Percentiles rank a stretch among this genome's conserved stretches.
These are phyloP conservation scores for Gossypium australe DNA, from an alignment of 345 rosid genomes.

Conservation along the genomic window DNA sequence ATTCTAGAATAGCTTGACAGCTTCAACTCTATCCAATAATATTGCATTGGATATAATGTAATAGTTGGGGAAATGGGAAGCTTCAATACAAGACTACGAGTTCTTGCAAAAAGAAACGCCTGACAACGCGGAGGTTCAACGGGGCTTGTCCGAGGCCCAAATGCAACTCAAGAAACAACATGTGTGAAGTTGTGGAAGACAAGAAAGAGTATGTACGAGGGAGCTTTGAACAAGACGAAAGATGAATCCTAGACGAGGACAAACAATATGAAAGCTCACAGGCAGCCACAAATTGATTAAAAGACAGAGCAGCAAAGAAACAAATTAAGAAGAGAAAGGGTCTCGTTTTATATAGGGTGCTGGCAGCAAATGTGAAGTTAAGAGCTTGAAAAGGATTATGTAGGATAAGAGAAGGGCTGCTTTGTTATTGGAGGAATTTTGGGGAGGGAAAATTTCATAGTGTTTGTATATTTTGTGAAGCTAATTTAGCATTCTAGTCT, in stretches of 20 bases:
- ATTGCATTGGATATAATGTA: background rate
- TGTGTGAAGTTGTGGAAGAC: slow-evolving; percentile 13
- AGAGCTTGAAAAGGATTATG: background rate
- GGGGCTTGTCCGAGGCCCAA: slow-evolving; percentile 48
- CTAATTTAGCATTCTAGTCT: too few species aligned
- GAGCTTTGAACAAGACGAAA: background rate
- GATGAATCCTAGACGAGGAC: background rate
- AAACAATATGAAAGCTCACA: background rate
- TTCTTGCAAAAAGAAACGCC: slow-evolving; percentile 49
- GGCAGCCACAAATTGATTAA: background rate
- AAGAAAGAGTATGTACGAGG: slow-evolving; percentile 13
- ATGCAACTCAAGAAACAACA: slow-evolving; percentile 40
- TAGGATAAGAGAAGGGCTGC: background rate
- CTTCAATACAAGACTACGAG: slow-evolving; percentile 63
- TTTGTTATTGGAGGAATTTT: background rate
- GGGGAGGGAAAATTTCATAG: background rate
- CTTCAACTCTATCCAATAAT: background rate
- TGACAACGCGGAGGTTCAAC: slow-evolving; percentile 57
- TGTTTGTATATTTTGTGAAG: too few species aligned
- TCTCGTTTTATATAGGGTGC: background rate
- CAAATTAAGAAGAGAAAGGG: background rate
- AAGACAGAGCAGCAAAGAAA: background rate
- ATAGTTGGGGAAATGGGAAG: slow-evolving; percentile 69
- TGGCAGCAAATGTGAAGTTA: background rate
- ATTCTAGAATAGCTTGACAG: too few species aligned